phyloP scores from a whole-genome alignment of 2,329 filamentous ascomycete genomes.

The Elsinoe fawcettii region DNA sequence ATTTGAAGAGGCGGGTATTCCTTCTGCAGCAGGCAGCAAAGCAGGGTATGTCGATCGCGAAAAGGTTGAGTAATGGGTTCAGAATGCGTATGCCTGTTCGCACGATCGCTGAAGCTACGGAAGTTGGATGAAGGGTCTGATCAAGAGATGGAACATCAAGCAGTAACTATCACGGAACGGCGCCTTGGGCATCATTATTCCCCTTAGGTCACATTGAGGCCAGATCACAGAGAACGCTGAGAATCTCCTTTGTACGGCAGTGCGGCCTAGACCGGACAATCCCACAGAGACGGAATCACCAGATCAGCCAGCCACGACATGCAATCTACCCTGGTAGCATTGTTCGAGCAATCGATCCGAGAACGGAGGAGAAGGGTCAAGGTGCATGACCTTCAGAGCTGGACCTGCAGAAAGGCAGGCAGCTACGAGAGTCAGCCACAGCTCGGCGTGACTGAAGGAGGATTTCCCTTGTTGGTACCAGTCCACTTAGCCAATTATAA shows the following conservation, averaged over 20 bases:
- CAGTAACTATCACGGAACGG: neutral
- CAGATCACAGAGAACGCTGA: neutral
- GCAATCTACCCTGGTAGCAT: neutral
- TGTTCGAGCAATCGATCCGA: neutral
- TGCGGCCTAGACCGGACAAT: neutral
- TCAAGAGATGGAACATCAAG: neutral
- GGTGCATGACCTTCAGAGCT: neutral
- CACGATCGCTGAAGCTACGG: neutral
- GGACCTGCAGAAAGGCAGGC: neutral
- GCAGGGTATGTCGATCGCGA: slow-evolving; percentile 22
- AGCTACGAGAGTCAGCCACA: neutral
- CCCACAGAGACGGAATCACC: neutral
- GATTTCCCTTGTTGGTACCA: neutral
- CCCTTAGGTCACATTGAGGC: neutral
- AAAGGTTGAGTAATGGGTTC: slow-evolving; percentile 26
- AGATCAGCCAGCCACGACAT: neutral
- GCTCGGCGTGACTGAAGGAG: neutral
- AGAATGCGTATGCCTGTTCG: slow-evolving; percentile 25
- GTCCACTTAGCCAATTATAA: slow-evolving; percentile 1
- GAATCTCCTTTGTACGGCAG: neutral
- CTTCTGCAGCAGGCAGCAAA: slow-evolving; percentile 28
- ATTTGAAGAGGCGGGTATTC: slow-evolving; percentile 29
- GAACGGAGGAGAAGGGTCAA: neutral
- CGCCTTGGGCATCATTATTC: neutral
- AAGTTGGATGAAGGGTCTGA: neutral